Evolutionary conservation across 768 basidiomycete genomes (phyloP).

Genomic region (Piloderma croceum): DNA sequence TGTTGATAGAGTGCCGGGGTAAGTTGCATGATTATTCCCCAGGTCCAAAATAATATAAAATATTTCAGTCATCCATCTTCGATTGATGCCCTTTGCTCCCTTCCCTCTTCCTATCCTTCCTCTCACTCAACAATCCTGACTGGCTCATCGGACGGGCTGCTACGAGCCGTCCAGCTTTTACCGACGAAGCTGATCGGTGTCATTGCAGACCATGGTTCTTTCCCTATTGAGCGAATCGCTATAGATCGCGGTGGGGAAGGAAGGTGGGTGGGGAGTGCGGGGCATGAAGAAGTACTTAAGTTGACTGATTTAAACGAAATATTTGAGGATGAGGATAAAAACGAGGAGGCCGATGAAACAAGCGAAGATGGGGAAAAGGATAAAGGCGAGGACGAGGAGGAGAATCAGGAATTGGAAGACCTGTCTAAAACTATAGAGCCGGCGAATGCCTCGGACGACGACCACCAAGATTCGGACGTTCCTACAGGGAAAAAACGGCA

Average conservation of each 20-base stretch:
- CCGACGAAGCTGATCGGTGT: conserved; percentile 89
- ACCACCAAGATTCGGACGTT: conserved; percentile 21
- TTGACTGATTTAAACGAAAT: conserved; percentile 80
- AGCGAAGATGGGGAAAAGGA: conserved; percentile 21
- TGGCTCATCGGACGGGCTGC: conserved; percentile 87
- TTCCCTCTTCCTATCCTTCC: conserved; percentile 58
- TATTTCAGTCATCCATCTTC: conserved; percentile 79
- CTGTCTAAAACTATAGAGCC: conserved; percentile 13
- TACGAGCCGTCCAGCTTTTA: conserved; percentile 81
- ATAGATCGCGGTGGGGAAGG: conserved; percentile 51
- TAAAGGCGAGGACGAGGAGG: conserved; percentile 10
- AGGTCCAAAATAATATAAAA: conserved; percentile 9
- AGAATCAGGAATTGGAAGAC: conserved; percentile 20
- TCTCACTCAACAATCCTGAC: conserved; percentile 71
- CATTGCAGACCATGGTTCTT: conserved; percentile 86
- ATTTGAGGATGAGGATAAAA: conserved; percentile 43
- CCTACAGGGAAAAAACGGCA: conserved; percentile 48
- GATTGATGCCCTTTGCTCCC: conserved; percentile 75
- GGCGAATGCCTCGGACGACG: conserved; percentile 19
- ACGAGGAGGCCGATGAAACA: conserved; percentile 22
- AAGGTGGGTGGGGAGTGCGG: conserved; percentile 90
- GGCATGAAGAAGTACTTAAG: conserved; percentile 82
- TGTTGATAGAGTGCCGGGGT: conserved; percentile 87
- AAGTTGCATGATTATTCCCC: conserved; percentile 19
- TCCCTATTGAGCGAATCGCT: conserved; percentile 84